These are phyloP conservation scores for Xylaria digitata DNA, from an alignment of 2,329 filamentous ascomycete genomes.

Conservation along the genomic window DNA sequence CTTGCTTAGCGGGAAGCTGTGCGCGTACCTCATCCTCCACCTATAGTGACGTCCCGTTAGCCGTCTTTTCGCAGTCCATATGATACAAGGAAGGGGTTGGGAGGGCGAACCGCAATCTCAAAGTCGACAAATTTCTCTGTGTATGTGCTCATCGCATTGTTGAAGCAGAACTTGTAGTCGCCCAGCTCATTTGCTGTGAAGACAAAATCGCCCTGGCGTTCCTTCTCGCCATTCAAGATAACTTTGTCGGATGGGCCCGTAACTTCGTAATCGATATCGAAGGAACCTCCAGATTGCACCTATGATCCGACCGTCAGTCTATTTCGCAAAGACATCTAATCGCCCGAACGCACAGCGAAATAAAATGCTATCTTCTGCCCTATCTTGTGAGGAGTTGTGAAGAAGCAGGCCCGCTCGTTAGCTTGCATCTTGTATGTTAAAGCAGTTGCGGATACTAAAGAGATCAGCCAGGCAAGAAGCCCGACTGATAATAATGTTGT, in stretches of 20 bases:
- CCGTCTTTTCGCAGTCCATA: constrained; percentile 19
- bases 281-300: constrained; percentile 98
- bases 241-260: constrained; percentile 82
- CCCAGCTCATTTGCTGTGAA: constrained; percentile 90
- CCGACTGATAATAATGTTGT: constrained; percentile 70
- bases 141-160: constrained; percentile 98
- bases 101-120: constrained; percentile 82
- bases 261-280: constrained; percentile 95
- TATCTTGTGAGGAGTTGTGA: constrained; percentile 78
- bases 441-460: constrained; percentile 83
- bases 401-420: constrained; percentile 97
- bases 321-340: constrained; percentile 22
- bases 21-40: constrained; percentile 49
- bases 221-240: constrained; percentile 88
- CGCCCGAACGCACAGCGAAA: constrained; percentile 79
- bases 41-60: constrained; percentile 35
- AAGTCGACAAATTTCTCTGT: constrained; percentile 98
- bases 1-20: constrained; percentile 47
- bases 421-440: constrained; percentile 92
- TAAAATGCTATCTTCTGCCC: constrained; percentile 96
- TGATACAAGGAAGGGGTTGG: no score
- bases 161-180: constrained; percentile 98
- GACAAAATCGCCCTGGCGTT: constrained; percentile 95
- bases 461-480: constrained; percentile 77
- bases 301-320: constrained; percentile 52